Base-by-base conservation (phyloP, 345 rosid species). In the Leavenworthia alabamica region DNA sequence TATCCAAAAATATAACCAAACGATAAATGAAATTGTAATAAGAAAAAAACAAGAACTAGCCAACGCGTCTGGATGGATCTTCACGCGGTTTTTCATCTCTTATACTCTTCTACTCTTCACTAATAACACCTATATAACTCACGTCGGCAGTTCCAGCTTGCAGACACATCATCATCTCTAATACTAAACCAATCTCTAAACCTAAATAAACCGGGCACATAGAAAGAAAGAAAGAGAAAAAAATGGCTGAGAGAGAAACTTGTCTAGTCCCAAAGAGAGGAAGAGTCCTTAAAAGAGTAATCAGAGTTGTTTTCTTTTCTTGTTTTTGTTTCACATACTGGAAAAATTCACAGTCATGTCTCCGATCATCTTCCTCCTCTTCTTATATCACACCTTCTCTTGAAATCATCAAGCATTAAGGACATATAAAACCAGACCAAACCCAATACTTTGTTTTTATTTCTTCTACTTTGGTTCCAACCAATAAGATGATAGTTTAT, bases 181-280 rank as follows among this genome's bases (percentile, higher is more conserved):
- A 1, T 27, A 22, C 67, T 23, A 32, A 43, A 64, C 60, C 60
- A 51, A 40, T 15, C 49, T n/a, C n/a, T 35, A 67, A 42, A 45
- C 64, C 63, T 7, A 56, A 26, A 4, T 37, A 64, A 64, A 71
- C 62, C 68, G 73, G 32, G 11, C 3, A 28, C 11, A 54, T 8
- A 31, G 36, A 58, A 12, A 37, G 15, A 22, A 11, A 53, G 20
- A 22, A 4, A 35, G 11, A n/a, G n/a, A n/a, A n/a, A n/a, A n/a
- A 64, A 53, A 64, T 65, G 76, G 45, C n/a, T 37, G 63, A 28
- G 32, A 16, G 28, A 33, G 66, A 51, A 58, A 23, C 72, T 72
- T 53, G 81, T 56, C 40, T 67, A 69, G 71, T 82, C 45, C 86
- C 86, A 8, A 69, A 27, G 55, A 71, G 86, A 8, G 86, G 86